phyloP scores from a whole-genome alignment of 805 yeast genomes.

The Kodamaea restingae region DNA sequence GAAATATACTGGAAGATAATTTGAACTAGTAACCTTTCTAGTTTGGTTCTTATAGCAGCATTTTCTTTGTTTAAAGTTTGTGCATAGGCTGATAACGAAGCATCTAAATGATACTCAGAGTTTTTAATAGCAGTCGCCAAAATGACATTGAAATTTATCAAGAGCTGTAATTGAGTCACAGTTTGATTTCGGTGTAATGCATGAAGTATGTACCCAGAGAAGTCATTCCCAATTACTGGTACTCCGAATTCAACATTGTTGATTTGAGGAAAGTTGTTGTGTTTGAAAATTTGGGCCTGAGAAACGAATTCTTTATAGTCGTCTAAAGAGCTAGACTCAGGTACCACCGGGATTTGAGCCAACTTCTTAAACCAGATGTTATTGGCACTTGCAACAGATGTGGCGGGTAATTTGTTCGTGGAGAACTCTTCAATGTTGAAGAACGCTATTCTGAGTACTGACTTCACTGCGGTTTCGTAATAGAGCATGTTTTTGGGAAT shows the following conservation, averaged over 20 bases:
- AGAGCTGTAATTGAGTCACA: constrained; percentile 19
- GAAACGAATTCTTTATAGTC: constrained; percentile 13
- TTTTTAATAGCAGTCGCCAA: constrained; percentile 16
- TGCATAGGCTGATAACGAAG: neutral
- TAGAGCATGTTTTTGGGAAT: constrained; percentile 25
- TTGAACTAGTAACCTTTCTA: constrained; percentile 18
- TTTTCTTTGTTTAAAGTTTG: constrained; percentile 17
- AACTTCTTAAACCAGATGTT: constrained; percentile 20
- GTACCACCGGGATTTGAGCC: constrained; percentile 19
- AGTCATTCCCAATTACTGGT: neutral
- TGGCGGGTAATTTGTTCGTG: neutral
- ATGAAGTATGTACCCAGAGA: neutral
- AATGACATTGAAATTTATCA: constrained; percentile 20
- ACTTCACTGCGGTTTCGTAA: constrained; percentile 24
- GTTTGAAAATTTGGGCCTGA: constrained; percentile 15
- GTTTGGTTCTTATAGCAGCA: constrained; percentile 13
- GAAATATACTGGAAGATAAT: constrained; percentile 13
- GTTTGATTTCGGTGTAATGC: constrained; percentile 18
- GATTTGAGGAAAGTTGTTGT: neutral
- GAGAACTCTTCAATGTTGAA: constrained; percentile 14
- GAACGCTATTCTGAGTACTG: constrained; percentile 24
- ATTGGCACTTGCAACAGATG: constrained; percentile 20
- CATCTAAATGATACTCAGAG: constrained; percentile 4
- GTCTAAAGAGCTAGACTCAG: constrained; percentile 4
- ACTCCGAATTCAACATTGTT: neutral